phyloP scores from a whole-genome alignment of 1,284 basidiomycete genomes.

The Microbotryum scabiosae region DNA sequence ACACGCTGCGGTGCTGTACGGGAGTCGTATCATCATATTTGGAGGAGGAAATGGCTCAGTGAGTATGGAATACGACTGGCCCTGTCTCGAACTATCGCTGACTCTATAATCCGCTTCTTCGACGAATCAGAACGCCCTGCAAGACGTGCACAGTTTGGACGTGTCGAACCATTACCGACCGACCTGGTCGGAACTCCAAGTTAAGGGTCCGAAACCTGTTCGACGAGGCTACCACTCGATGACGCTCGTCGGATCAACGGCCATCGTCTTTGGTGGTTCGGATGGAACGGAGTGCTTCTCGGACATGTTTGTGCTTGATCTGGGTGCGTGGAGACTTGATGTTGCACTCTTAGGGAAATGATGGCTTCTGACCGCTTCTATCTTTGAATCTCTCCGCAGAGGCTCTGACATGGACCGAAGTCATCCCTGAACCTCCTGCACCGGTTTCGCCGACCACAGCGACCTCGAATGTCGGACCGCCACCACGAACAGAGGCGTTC shows the following conservation, averaged over 20 bases:
- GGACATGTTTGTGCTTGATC: constrained; percentile 21
- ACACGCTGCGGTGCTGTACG: constrained; percentile 30
- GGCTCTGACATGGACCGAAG: constrained; percentile 27
- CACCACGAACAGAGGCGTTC: background rate
- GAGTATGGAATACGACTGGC: too few species aligned
- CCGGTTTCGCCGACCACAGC: background rate
- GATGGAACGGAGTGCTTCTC: constrained; percentile 27
- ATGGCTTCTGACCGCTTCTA: background rate
- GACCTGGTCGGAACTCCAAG: constrained; percentile 21
- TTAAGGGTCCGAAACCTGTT: constrained; percentile 19
- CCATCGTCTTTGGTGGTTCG: constrained; percentile 23
- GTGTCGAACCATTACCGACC: constrained; percentile 21
- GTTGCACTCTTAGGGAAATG: background rate
- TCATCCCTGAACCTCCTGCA: constrained; percentile 17
- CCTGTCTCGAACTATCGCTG: too few species aligned
- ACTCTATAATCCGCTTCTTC: too few species aligned
- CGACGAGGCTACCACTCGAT: constrained; percentile 31
- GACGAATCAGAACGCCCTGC: constrained; percentile 17
- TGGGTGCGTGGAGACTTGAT: constrained; percentile 8
- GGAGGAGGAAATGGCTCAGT: constrained; percentile 32
- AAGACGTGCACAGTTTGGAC: constrained; percentile 27
- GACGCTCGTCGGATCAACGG: constrained; percentile 19
- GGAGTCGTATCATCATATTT: constrained; percentile 27
- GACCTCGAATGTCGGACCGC: background rate
- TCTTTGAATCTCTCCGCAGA: constrained; percentile 9